Evolutionary conservation across 2,329 filamentous ascomycete genomes (phyloP).

Genomic region (Clonostachys rosea): DNA sequence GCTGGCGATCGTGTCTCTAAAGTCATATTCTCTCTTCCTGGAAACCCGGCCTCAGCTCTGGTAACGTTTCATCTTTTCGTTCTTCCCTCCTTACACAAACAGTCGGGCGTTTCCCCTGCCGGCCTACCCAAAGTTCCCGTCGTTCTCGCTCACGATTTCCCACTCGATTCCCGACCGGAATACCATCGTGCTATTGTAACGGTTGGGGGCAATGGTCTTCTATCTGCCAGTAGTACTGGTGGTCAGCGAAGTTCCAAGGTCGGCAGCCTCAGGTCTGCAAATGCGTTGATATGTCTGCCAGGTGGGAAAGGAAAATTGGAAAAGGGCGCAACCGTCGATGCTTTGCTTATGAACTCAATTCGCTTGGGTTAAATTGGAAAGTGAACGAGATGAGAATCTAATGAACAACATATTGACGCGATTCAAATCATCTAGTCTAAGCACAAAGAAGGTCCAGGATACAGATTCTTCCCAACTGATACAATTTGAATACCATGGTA

Average conservation of each 20-base stretch:
- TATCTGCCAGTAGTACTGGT: slow-evolving; percentile 79
- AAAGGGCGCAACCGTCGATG: slow-evolving; percentile 69
- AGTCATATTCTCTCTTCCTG: slow-evolving; percentile 83
- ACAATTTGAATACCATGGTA: too few relatives aligned
- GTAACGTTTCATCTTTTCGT: slow-evolving; percentile 96
- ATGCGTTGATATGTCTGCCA: slow-evolving; percentile 77
- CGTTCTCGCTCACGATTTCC: slow-evolving; percentile 65
- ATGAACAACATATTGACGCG: slow-evolving; percentile 18
- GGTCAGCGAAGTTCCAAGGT: slow-evolving; percentile 86
- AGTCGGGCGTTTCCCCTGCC: slow-evolving; percentile 61
- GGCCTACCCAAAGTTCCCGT: slow-evolving; percentile 74
- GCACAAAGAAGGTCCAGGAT: too few relatives aligned
- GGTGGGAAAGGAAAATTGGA: slow-evolving; percentile 56
- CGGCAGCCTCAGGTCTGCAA: slow-evolving; percentile 83
- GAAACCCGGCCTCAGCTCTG: slow-evolving; percentile 88
- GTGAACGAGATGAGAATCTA: too few relatives aligned
- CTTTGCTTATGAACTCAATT: slow-evolving; percentile 67
- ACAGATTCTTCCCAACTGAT: too few relatives aligned
- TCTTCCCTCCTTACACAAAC: slow-evolving; percentile 76
- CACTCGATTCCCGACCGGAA: slow-evolving; percentile 75
- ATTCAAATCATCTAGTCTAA: slow-evolving; percentile 15
- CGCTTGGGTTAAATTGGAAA: slow-evolving; percentile 6
- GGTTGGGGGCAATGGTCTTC: slow-evolving; percentile 58
- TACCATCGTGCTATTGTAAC: slow-evolving; percentile 83
- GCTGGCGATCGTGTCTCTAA: slow-evolving; percentile 57